These are phyloP conservation scores for Cadophora luteo-olivacea DNA, from an alignment of 2,329 filamentous ascomycete species.

Conservation along the genomic window DNA sequence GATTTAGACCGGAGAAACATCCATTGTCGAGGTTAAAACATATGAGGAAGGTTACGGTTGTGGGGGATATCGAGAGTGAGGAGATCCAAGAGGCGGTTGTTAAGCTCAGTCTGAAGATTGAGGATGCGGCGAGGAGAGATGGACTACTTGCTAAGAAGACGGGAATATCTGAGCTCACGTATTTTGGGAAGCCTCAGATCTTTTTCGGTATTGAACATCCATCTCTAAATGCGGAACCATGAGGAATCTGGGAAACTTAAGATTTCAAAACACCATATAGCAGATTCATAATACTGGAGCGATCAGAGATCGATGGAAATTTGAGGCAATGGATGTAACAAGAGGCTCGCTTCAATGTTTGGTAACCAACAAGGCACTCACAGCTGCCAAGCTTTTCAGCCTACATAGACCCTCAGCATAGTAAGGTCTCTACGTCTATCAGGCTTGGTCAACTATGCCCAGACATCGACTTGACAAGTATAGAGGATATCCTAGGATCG, in stretches of 20 bases:
- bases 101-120: constrained; percentile 21
- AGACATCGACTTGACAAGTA: background rate
- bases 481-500: background rate
- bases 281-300: no score
- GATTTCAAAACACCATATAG: no score
- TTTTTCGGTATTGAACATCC: background rate
- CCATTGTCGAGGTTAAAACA: constrained; percentile 24
- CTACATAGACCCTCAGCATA: background rate
- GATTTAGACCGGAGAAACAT: constrained; percentile 18
- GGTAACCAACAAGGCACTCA: background rate
- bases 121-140: constrained; percentile 2
- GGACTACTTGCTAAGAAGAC: background rate
- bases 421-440: background rate
- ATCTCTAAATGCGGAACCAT: background rate
- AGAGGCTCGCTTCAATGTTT: background rate
- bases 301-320: no score
- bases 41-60: constrained; percentile 21
- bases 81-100: constrained; percentile 29
- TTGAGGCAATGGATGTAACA: background rate
- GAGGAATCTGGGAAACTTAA: no score
- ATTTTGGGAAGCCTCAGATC: background rate
- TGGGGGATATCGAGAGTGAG: constrained; percentile 14
- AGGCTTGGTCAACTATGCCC: background rate
- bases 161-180: background rate
- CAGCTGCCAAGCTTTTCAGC: background rate